Conservation (phyloP, 495 filamentous ascomycete genomes). For the Lophiotrema nucula region DNA sequence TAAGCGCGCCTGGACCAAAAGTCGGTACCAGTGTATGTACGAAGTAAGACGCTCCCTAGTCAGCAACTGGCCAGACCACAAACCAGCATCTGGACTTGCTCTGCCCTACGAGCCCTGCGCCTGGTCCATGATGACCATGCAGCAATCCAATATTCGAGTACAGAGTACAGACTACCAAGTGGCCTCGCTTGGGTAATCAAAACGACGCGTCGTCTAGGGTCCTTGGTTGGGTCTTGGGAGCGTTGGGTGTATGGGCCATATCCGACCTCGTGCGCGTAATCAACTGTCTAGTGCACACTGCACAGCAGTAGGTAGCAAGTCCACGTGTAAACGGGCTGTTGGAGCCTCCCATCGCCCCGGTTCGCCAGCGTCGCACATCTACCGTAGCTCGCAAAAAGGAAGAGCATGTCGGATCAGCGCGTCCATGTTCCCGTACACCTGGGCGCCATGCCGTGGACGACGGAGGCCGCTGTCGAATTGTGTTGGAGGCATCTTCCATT, state of each 20-base stretch:
- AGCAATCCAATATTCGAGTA: constrained; percentile 7
- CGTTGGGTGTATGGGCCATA: too few species aligned
- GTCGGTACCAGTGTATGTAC: too few species aligned
- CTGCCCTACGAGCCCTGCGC: not conserved
- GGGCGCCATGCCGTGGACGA: too few species aligned
- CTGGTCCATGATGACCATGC: constrained; percentile 7
- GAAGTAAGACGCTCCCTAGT: too few species aligned
- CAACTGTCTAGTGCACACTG: too few species aligned
- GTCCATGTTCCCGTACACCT: too few species aligned
- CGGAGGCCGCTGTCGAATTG: constrained; percentile 13
- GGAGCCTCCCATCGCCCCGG: constrained; percentile 11
- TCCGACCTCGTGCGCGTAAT: too few species aligned
- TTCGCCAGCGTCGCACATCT: not conserved
- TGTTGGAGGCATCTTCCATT: constrained; percentile 10
- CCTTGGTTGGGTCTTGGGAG: not conserved
- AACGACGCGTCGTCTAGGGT: not conserved
- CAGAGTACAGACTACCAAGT: not conserved
- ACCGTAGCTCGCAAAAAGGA: not conserved
- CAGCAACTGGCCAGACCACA: too few species aligned
- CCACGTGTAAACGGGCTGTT: constrained; percentile 12
- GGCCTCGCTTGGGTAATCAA: constrained; percentile 17
- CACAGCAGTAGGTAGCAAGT: too few species aligned
- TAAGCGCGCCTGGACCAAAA: too few species aligned
- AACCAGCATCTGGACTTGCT: too few species aligned
- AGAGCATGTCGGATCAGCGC: constrained; percentile 3